Conservation (phyloP, 129 eudicot species). For the Glebionis coronaria region DNA sequence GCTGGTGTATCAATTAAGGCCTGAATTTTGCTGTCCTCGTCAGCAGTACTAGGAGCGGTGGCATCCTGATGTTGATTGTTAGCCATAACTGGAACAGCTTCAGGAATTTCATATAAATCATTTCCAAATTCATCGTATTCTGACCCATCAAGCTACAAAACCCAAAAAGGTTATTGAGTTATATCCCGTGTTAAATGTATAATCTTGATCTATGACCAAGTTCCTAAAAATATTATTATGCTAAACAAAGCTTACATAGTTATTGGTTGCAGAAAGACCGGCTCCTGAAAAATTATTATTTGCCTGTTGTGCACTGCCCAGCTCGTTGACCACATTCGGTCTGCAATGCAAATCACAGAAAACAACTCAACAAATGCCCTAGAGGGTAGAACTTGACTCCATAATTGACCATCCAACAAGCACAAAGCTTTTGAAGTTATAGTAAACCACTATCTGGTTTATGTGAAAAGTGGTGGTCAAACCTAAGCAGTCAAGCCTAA, state of each 20-base stretch:
- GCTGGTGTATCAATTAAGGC: slow-evolving; percentile 88
- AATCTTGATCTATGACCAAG: slow-evolving; percentile 9
- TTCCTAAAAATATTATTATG: neutral
- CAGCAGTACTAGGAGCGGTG: slow-evolving; percentile 70
- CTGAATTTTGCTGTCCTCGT: slow-evolving; percentile 83
- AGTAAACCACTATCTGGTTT: slow-evolving; percentile 26
- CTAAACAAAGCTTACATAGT: slow-evolving; percentile 49
- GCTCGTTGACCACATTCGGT: slow-evolving; percentile 46
- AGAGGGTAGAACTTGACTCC: neutral
- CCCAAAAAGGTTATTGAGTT: neutral
- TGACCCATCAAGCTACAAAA: slow-evolving; percentile 67
- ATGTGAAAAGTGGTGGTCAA: slow-evolving; percentile 14
- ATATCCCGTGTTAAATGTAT: neutral
- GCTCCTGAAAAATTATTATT: slow-evolving; percentile 54
- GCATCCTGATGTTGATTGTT: slow-evolving; percentile 56
- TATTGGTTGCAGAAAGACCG: slow-evolving; percentile 40
- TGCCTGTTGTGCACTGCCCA: slow-evolving; percentile 46
- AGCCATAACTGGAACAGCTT: slow-evolving; percentile 39
- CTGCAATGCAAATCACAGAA: slow-evolving; percentile 48
- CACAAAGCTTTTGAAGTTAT: slow-evolving; percentile 21
- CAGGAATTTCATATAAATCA: slow-evolving; percentile 89
- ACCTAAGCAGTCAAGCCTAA: slow-evolving; percentile 29
- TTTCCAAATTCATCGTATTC: slow-evolving; percentile 95
- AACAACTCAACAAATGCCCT: slow-evolving; percentile 31
- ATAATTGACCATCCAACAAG: slow-evolving; percentile 17